Evolutionary conservation across 192 early-diverging fungal species (phyloP).

Genomic region (Backusella mclennaniae): DNA sequence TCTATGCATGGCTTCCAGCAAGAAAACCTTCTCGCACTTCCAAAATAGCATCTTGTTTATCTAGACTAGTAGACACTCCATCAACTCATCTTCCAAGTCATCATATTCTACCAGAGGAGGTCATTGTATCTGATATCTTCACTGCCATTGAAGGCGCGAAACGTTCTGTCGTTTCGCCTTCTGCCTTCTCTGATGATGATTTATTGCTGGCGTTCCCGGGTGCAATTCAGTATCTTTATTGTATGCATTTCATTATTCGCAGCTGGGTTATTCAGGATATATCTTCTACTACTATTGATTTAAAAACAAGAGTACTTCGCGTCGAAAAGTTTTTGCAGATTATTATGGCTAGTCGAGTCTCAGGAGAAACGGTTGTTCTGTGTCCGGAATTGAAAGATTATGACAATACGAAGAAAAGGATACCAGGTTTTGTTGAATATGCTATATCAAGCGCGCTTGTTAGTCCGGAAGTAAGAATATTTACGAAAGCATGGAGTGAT

Average conservation of each 20-base stretch:
- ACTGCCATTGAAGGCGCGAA: constrained; percentile 53
- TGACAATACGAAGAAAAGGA: constrained; percentile 11
- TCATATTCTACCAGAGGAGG: constrained; percentile 51
- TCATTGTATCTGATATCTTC: constrained; percentile 64
- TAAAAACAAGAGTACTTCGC: constrained; percentile 50
- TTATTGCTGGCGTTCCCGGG: constrained; percentile 59
- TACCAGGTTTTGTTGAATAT: constrained; percentile 71
- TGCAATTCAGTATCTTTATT: constrained; percentile 63
- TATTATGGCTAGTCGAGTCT: constrained; percentile 48
- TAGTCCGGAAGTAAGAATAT: constrained; percentile 68
- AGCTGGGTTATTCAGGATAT: constrained; percentile 68
- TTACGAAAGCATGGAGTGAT: constrained; percentile 63
- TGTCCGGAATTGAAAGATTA: not conserved
- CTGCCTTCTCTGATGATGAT: constrained; percentile 48
- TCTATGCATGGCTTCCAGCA: constrained; percentile 45
- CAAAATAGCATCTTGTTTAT: not conserved
- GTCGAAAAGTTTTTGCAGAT: constrained; percentile 63
- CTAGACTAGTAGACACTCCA: constrained; percentile 13
- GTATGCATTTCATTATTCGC: constrained; percentile 65
- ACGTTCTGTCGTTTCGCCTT: constrained; percentile 47
- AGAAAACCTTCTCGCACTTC: constrained; percentile 25
- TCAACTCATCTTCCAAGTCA: not conserved
- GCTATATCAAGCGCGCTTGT: constrained; percentile 67
- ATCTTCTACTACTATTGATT: constrained; percentile 42
- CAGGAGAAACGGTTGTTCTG: constrained; percentile 2